These are phyloP conservation scores for Cyclostephanos invisitatus DNA, from an alignment of 108 stramenopile genomes.

Conservation along the genomic window DNA sequence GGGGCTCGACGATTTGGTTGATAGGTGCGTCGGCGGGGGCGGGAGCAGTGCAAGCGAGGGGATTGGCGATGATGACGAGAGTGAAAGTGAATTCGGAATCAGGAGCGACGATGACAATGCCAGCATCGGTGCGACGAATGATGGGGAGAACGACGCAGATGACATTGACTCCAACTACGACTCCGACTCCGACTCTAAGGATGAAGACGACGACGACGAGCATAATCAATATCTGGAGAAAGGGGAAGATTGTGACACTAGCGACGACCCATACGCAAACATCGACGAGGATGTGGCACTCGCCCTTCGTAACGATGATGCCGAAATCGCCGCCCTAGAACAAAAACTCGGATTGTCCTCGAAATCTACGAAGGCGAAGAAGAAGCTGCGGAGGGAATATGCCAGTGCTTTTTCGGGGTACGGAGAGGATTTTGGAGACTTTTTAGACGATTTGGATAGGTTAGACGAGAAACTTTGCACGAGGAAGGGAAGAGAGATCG, in stretches of 20 bases:
- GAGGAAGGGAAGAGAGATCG: constrained; percentile 1
- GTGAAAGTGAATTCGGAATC: constrained; percentile 11
- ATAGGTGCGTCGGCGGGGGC: constrained; percentile 45
- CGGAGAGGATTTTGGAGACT: constrained; percentile 83
- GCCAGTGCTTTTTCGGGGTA: constrained; percentile 55
- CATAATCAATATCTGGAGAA: constrained; percentile 17
- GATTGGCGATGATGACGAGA: constrained; percentile 10
- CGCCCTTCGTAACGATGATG: constrained; percentile 52
- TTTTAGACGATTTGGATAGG: constrained; percentile 69
- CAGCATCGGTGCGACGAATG: constrained; percentile 13
- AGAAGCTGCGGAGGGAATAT: constrained; percentile 45
- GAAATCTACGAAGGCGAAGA: constrained; percentile 35
- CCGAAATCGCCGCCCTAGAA: constrained; percentile 49
- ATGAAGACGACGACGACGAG: constrained; percentile 13
- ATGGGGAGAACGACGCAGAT: neutral
- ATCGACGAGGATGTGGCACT: constrained; percentile 53
- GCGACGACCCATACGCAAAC: constrained; percentile 42
- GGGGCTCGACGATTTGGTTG: constrained; percentile 70
- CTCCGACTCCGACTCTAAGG: neutral
- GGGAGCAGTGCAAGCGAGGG: constrained; percentile 26
- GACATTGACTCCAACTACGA: neutral
- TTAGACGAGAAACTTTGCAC: constrained; percentile 50
- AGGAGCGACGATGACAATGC: constrained; percentile 25
- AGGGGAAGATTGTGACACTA: constrained; percentile 20
- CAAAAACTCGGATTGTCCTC: constrained; percentile 48